A percentile compares a stretch with the other conserved stretches of the same genome.
phyloP scores from a whole-genome alignment of 2,329 filamentous ascomycete genomes.

The Bipolaris oryzae region DNA sequence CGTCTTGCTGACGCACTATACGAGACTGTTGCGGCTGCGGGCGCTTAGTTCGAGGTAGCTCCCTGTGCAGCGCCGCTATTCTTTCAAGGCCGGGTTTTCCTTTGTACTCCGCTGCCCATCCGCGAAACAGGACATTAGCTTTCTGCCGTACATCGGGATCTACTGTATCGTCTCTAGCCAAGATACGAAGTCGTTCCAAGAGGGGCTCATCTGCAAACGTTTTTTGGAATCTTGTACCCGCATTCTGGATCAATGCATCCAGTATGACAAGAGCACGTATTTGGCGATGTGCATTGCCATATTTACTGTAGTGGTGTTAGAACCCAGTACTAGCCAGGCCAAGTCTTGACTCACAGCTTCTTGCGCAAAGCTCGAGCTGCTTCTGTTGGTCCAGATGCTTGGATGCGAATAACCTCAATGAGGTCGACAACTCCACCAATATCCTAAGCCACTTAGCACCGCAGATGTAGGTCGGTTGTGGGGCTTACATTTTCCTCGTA shows the following conservation, averaged over 20 bases:
- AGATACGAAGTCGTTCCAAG: slow-evolving; percentile 86
- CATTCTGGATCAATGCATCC: slow-evolving; percentile 94
- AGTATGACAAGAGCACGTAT: slow-evolving; percentile 85
- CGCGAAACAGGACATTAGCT: slow-evolving; percentile 82
- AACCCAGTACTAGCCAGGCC: not conserved
- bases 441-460: slow-evolving; percentile 50
- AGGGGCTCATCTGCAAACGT: slow-evolving; percentile 89
- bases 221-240: slow-evolving; percentile 83
- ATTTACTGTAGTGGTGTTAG: slow-evolving; percentile 67
- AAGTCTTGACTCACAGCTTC: slow-evolving; percentile 71
- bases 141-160: slow-evolving; percentile 87
- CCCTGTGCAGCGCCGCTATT: slow-evolving; percentile 78
- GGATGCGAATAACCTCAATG: slow-evolving; percentile 90
- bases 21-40: slow-evolving; percentile 74
- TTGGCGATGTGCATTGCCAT: slow-evolving; percentile 92
- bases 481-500: slow-evolving; percentile 74
- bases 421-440: slow-evolving; percentile 90
- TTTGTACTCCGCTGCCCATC: slow-evolving; percentile 86
- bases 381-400: slow-evolving; percentile 83
- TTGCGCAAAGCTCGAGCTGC: slow-evolving; percentile 91
- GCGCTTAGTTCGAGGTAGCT: slow-evolving; percentile 67
- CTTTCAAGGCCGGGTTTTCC: slow-evolving; percentile 78
- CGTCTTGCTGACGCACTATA: slow-evolving; percentile 79
- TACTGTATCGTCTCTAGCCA: slow-evolving; percentile 82
- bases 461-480: not conserved